Conservation (phyloP, 73 alveolate species). For the Durusdinium trenchii region DNA sequence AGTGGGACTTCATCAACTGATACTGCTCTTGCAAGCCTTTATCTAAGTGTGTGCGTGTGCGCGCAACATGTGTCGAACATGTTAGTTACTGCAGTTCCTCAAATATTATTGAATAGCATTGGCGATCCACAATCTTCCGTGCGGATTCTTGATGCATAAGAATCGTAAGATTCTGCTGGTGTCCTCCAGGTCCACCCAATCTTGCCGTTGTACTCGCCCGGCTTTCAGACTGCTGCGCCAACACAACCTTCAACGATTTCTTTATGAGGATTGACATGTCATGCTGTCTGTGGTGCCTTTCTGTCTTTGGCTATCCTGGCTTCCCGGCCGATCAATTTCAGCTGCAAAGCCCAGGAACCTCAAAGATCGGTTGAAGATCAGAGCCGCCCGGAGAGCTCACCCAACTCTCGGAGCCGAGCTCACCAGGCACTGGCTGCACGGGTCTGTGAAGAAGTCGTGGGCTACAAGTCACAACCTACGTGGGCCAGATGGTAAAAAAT, state of each 20-base stretch:
- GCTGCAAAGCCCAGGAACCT: conserved; percentile 37
- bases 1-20: no score
- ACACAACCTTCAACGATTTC: conserved; percentile 77
- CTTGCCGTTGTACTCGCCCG: conserved; percentile 15
- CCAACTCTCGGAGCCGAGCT: neutral
- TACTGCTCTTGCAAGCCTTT: no score
- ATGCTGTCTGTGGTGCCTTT: no score
- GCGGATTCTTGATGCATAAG: no score
- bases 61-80: no score
- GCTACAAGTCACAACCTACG: neutral
- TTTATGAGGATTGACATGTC: no score
- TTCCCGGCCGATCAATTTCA: conserved; percentile 43
- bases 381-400: neutral
- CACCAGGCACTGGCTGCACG: neutral
- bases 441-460: neutral
- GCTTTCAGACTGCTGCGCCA: conserved; percentile 67
- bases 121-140: no score
- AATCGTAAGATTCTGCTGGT: no score
- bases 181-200: conserved; percentile 75
- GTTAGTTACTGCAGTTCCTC: no score
- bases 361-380: neutral
- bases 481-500: neutral
- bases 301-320: no score
- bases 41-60: no score
- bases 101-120: no score